These are phyloP conservation scores for Gyrodon lividus DNA, from an alignment of 768 basidiomycete genomes.

Conservation along the genomic window DNA sequence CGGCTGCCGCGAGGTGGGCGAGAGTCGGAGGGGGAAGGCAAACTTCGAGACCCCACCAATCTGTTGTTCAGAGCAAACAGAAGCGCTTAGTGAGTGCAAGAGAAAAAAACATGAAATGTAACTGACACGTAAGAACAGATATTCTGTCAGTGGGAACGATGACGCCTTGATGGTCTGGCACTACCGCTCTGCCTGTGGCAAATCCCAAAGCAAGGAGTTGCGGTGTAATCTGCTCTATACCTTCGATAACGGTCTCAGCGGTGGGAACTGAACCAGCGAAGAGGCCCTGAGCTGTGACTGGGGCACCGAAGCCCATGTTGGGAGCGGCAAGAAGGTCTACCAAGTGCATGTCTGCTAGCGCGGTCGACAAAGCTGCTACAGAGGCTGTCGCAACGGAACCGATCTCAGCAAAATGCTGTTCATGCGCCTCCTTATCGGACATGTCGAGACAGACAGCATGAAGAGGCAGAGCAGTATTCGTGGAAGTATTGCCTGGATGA, in stretches of 20 bases:
- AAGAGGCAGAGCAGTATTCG: conserved; percentile 47
- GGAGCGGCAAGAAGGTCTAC: conserved; percentile 59
- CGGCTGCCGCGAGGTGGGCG: conserved; percentile 60
- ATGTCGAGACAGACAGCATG: conserved; percentile 74
- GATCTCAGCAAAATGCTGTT: conserved; percentile 57
- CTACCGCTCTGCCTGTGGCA: conserved; percentile 63
- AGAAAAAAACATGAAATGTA: neutral
- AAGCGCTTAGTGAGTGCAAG: conserved; percentile 6
- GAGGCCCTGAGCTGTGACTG: conserved; percentile 64
- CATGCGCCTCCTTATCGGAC: conserved; percentile 61
- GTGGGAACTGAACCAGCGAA: conserved; percentile 77
- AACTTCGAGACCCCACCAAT: conserved; percentile 91
- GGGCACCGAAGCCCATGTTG: conserved; percentile 70
- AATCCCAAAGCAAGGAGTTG: conserved; percentile 77
- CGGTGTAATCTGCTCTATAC: conserved; percentile 69
- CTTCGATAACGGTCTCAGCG: conserved; percentile 66
- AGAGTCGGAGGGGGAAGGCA: conserved; percentile 73
- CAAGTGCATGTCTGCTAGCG: conserved; percentile 60
- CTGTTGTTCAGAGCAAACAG: conserved; percentile 34
- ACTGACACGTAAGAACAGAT: conserved; percentile 76
- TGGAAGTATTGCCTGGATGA: conserved; percentile 9
- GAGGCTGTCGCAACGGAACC: conserved; percentile 48
- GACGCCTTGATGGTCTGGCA: conserved; percentile 67
- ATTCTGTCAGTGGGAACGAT: conserved; percentile 76
- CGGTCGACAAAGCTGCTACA: conserved; percentile 45